These are phyloP conservation scores for Lepiota venenata DNA, from an alignment of 768 basidiomycete genomes.

Conservation along the genomic window DNA sequence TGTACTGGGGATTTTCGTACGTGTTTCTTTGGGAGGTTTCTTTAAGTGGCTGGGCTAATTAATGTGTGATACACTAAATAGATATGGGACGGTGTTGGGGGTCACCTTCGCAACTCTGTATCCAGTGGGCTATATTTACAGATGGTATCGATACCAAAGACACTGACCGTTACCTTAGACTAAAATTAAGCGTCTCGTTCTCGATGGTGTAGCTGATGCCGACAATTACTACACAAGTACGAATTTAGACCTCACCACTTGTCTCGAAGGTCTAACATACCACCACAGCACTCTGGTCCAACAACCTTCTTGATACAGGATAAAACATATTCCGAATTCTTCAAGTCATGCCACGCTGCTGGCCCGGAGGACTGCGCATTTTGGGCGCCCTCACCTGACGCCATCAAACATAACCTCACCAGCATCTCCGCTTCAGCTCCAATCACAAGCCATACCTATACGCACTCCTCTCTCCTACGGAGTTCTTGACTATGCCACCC, in stretches of 20 bases:
- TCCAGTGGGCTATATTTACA: slow-evolving; percentile 14
- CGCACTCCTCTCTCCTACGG: slow-evolving; percentile 27
- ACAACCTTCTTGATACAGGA: slow-evolving; percentile 34
- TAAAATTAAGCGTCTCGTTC: slow-evolving; percentile 32
- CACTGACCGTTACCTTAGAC: slow-evolving; percentile 21
- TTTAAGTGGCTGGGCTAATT: too few relatives aligned
- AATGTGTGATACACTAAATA: too few relatives aligned
- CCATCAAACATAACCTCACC: slow-evolving; percentile 33
- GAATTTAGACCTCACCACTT: not conserved
- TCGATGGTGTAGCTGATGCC: slow-evolving; percentile 40
- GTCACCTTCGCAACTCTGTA: slow-evolving; percentile 21
- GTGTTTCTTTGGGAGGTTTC: slow-evolving; percentile 4
- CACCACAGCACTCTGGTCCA: slow-evolving; percentile 29
- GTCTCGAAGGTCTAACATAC: not conserved
- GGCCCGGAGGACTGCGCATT: slow-evolving; percentile 35
- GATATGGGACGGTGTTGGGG: slow-evolving; percentile 21
- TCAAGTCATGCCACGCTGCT: slow-evolving; percentile 31
- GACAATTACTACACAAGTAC: slow-evolving; percentile 36
- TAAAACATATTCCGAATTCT: slow-evolving; percentile 32
- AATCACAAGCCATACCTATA: slow-evolving; percentile 30
- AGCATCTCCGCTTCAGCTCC: slow-evolving; percentile 27
- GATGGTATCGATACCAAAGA: too few relatives aligned
- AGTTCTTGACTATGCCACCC: slow-evolving; percentile 30
- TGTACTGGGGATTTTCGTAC: slow-evolving; percentile 32
- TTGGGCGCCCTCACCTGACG: slow-evolving; percentile 30